Evolutionary conservation across 805 yeast species (phyloP), one percentile per base, ranked within the genome.

Genomic region (Yarrowia osloensis): DNA sequence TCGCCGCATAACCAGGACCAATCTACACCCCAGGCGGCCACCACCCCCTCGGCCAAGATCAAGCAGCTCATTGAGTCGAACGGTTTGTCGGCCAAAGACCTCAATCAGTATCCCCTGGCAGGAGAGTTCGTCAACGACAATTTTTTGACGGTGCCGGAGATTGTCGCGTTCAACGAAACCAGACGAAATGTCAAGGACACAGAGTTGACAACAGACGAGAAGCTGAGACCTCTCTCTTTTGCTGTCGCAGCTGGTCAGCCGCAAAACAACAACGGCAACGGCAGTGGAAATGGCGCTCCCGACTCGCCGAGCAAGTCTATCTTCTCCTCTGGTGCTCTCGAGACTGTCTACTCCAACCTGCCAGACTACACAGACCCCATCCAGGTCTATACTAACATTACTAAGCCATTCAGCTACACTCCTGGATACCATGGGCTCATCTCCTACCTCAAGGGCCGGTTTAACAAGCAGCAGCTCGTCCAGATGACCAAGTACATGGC

Each of bases 401-500:
- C 78, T 24, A 81, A 80, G 65, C 98, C 98, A 0, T 95, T 89
- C 74, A 85, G 93, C 9, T 94, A 95, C 74, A 93, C 97, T 0
- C 89, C 92, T 0, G 97, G 97, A 2, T 94, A 89, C 76, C 97
- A 92, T 76, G 85, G 87, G 54, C 81, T 94, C 67, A 86, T 90
- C 71, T 83, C 86, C 12, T 93, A 93, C 74, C 79, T 94, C 68
- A 81, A 88, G 68, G 80, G 83, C 40, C 78, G 98, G 61, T 92
- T 94, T 75, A 84, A 85, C 57, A 84, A 86, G 68, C 81, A 81
- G 17, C 87, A 88, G 77, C 81, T 94, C 67, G 89, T 92, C 67
- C 84, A 87, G 67, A 88, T 95, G 87, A 92, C 97, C 1, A 87
- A 88, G 73, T 85, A 90, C 9, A 89, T 94, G 88, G 95, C 98